These are phyloP conservation scores for Pythium sukuiense DNA, from an alignment of 352 stramenopile species.

Conservation along the genomic window DNA sequence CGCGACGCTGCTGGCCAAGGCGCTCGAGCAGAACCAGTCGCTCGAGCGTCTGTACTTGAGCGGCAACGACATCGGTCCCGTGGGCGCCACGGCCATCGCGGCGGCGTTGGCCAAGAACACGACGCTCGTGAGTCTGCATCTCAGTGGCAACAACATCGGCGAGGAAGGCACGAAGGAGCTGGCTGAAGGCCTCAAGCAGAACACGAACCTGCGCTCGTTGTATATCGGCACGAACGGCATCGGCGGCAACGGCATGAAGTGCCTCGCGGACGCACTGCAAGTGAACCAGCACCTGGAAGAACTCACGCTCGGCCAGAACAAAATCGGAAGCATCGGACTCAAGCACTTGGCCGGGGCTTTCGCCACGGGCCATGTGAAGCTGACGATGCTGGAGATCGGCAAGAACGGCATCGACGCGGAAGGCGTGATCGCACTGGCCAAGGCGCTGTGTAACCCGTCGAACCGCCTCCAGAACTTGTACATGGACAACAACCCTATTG, in stretches of 20 bases:
- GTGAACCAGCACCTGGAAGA: slow-evolving; percentile 65
- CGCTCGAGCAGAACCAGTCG: slow-evolving; percentile 59
- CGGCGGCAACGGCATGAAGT: slow-evolving; percentile 57
- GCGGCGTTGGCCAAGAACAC: slow-evolving; percentile 54
- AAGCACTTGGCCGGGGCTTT: slow-evolving; percentile 62
- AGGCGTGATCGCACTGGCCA: slow-evolving; percentile 65
- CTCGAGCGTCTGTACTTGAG: slow-evolving; percentile 77
- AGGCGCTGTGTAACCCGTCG: slow-evolving; percentile 47
- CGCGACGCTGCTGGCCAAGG: slow-evolving; percentile 50
- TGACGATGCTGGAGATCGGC: slow-evolving; percentile 76
- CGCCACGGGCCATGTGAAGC: slow-evolving; percentile 41
- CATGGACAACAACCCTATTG: slow-evolving; percentile 85
- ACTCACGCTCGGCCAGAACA: slow-evolving; percentile 78
- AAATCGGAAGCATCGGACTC: slow-evolving; percentile 59
- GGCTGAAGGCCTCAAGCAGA: slow-evolving; percentile 52
- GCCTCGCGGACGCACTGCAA: slow-evolving; percentile 53
- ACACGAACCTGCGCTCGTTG: slow-evolving; percentile 51
- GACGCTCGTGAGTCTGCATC: slow-evolving; percentile 61
- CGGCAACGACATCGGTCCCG: slow-evolving; percentile 77
- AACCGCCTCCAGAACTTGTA: slow-evolving; percentile 80
- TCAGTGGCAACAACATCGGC: slow-evolving; percentile 85
- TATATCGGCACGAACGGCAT: slow-evolving; percentile 86
- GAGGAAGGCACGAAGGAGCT: slow-evolving; percentile 62
- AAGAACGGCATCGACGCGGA: slow-evolving; percentile 78
- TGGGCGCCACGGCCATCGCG: slow-evolving; percentile 47